Conservation (phyloP, 2,329 filamentous ascomycete species). For the Colletotrichum sp. region DNA sequence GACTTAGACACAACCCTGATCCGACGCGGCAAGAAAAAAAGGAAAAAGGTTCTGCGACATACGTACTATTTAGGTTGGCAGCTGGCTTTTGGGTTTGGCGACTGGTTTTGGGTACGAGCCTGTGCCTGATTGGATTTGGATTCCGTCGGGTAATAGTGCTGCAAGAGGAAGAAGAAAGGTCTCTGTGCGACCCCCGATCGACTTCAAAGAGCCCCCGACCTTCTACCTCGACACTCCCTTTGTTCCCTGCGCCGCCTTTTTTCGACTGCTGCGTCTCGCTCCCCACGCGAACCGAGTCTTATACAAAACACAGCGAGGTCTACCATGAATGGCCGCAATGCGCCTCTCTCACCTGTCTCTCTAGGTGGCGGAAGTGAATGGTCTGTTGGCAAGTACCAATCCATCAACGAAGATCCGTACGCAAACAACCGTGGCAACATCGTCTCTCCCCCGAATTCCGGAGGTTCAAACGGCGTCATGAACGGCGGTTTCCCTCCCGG, state of each 20-base stretch:
- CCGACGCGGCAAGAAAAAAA: not conserved
- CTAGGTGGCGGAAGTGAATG: conserved; percentile 85
- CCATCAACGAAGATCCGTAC: conserved; percentile 56
- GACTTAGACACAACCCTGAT: not conserved
- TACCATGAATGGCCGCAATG: conserved; percentile 76
- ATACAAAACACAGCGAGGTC: not conserved
- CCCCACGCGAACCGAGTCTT: conserved; percentile 2
- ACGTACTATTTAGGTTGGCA: conserved; percentile 9
- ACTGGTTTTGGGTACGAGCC: conserved; percentile 3
- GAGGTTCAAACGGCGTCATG: conserved; percentile 62
- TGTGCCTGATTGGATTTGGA: conserved; percentile 12
- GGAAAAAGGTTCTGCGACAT: conserved; percentile 10
- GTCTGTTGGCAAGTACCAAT: conserved; percentile 74
- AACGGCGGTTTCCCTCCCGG: conserved; percentile 62
- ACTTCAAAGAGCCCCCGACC: not conserved
- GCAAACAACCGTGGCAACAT: conserved; percentile 63
- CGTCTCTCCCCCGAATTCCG: conserved; percentile 73
- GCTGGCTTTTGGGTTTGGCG: conserved; percentile 10
- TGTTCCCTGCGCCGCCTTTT: conserved; percentile 13
- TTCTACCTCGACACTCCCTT: conserved; percentile 12
- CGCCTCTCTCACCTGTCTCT: conserved; percentile 82
- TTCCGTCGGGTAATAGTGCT: not conserved
- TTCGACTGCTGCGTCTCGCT: conserved; percentile 27
- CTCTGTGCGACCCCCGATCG: not conserved
- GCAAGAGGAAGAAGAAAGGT: conserved; percentile 1